Evolutionary conservation across 768 basidiomycete species (phyloP).

Genomic region (Aureoboletus auriporus): DNA sequence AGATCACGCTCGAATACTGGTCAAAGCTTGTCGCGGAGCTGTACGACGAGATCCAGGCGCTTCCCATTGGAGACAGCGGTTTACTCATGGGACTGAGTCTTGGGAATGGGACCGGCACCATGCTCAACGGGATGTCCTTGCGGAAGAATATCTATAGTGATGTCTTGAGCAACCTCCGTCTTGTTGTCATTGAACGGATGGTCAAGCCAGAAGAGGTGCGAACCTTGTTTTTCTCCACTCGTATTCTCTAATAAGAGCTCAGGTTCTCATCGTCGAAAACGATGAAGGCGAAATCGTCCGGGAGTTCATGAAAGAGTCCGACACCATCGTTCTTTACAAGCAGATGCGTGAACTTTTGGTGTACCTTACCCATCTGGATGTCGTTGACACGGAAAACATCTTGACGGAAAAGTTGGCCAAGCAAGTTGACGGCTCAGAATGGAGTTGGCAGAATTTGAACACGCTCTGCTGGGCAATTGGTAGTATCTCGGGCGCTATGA

Average conservation of each 20-base stretch:
- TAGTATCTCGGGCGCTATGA: constrained; percentile 99
- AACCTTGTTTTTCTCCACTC: constrained; percentile 1
- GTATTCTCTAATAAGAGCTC: constrained; percentile 6
- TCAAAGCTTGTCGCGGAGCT: constrained; percentile 91
- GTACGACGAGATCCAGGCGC: constrained; percentile 93
- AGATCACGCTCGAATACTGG: constrained; percentile 99
- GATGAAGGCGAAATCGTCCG: constrained; percentile 99
- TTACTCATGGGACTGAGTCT: constrained; percentile 87
- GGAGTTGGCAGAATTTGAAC: constrained; percentile 99
- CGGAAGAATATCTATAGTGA: constrained; percentile 96
- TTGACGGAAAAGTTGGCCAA: constrained; percentile 95
- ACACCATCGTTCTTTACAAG: constrained; percentile 98
- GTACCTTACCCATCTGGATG: constrained; percentile 96
- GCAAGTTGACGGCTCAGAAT: constrained; percentile 96
- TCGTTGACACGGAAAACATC: constrained; percentile 93
- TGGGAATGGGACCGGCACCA: constrained; percentile 55
- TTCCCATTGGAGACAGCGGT: constrained; percentile 85
- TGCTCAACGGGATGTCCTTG: constrained; percentile 74
- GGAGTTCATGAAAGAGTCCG: constrained; percentile 98
- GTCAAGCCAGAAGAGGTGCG: constrained; percentile 97
- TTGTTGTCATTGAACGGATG: constrained; percentile 98
- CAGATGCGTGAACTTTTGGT: constrained; percentile 97
- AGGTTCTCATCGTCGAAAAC: constrained; percentile 98
- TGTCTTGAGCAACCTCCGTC: constrained; percentile 86
- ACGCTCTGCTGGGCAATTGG: constrained; percentile 99